Evolutionary conservation across 1,284 basidiomycete genomes (phyloP), one percentile per base, ranked within the genome.

Genomic region (Microbotryomycetes sp.): DNA sequence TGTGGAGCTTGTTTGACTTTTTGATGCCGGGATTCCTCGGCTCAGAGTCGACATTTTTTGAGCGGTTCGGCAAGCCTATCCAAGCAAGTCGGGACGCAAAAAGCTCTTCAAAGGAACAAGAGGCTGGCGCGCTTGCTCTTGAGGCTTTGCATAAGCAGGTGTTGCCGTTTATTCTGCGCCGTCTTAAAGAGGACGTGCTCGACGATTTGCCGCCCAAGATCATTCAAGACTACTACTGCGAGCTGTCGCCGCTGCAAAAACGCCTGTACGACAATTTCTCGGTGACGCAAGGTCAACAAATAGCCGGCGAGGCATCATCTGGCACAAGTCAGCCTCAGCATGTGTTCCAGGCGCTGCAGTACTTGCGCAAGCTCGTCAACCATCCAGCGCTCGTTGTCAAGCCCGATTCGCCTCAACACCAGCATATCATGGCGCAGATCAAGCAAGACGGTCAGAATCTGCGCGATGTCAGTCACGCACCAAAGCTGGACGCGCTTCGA

Each of bases 1-100:
- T 99, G 3, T 99, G 96, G 96, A 96, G 90, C 76, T 79, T 99
- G 59, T 99, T 99, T 75, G 96, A 99, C 76, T 99, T 97, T 78
- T 78, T 99, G 69, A 99, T 99, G 96, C 96, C 96, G 23, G 96
- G 96, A 1, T 98, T 98, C 78, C 79, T 99, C 52, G 96, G 96
- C 26, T 91, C 86, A 5, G 96, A 98, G 75, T 78, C 85, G n/a
- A 86, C 85, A 4, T 99, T 99, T 80, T 96, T 92, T 71, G 92
- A 98, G 66, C 83, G 89, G 16, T 99, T 96, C 73, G 88, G 91
- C 66, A 96, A 94, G 73, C 96, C 96, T 0, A 98, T 99, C 60
- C 79, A 96, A 56, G 89, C 91, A 2, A 94, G 92, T 75, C 83
- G 93, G 58, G 94, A 97, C 68, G 93, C 91, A 2, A 99, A 97